These are phyloP conservation scores for Begonia fuchsioides DNA, from an alignment of 306 rosid genomes.

Conservation along the genomic window DNA sequence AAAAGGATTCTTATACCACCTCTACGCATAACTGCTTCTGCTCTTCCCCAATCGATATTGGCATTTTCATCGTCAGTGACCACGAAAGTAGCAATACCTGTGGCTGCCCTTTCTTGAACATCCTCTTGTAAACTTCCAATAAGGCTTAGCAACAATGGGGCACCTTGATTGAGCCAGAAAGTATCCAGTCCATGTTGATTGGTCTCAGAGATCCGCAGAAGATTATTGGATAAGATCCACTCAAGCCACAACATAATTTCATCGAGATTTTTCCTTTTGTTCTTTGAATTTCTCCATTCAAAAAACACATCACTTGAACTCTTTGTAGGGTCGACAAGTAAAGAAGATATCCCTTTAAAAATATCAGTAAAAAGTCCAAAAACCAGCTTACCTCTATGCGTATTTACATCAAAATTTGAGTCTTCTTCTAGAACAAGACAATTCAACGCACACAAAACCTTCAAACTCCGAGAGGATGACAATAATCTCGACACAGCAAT, in stretches of 20 bases:
- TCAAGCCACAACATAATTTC: slow-evolving; percentile 93
- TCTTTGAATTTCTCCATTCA: slow-evolving; percentile 64
- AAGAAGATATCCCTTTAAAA: slow-evolving; percentile 63
- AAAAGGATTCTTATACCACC: slow-evolving; percentile 95
- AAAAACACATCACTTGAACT: slow-evolving; percentile 65
- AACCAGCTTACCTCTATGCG: slow-evolving; percentile 62
- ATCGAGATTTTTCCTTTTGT: slow-evolving; percentile 46
- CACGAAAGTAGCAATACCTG: slow-evolving; percentile 98
- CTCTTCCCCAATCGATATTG: slow-evolving; percentile 81
- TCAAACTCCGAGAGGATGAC: slow-evolving; percentile 58
- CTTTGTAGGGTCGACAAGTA: slow-evolving; percentile 50
- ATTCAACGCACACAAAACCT: slow-evolving; percentile 79
- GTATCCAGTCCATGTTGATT: slow-evolving; percentile 78
- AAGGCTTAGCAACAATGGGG: slow-evolving; percentile 77
- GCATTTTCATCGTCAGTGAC: slow-evolving; percentile 97
- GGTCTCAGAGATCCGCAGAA: slow-evolving; percentile 92
- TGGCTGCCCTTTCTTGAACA: slow-evolving; percentile 99
- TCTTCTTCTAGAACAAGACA: slow-evolving; percentile 81
- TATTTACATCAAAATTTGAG: slow-evolving; percentile 38
- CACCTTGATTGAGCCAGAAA: slow-evolving; percentile 97
- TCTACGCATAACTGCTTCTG: slow-evolving; percentile 94
- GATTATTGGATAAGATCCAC: slow-evolving; percentile 96
- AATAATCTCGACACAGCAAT: slow-evolving; percentile 58
- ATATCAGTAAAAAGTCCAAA: slow-evolving; percentile 71
- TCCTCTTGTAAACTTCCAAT: slow-evolving; percentile 97